A percentile compares a stretch with the other conserved stretches of the same genome.
Evolutionary conservation across 768 basidiomycete species (phyloP).

Genomic region (Naematelia encephala): DNA sequence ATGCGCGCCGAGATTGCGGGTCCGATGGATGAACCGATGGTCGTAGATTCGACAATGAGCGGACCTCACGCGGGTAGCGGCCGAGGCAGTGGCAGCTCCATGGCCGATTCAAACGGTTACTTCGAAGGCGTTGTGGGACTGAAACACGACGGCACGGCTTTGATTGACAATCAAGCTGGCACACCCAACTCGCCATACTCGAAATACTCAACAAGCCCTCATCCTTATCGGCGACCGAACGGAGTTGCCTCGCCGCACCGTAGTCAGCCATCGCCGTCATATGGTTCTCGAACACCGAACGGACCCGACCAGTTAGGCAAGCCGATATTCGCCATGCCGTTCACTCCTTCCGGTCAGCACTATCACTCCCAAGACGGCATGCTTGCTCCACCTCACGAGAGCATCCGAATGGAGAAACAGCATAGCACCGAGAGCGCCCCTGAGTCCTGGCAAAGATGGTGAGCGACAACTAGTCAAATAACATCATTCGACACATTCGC

Average conservation of each 20-base stretch:
- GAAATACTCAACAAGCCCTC: slow-evolving; percentile 22
- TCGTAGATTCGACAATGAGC: slow-evolving; percentile 19
- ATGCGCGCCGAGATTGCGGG: slow-evolving; percentile 7
- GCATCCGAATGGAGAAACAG: slow-evolving; percentile 31
- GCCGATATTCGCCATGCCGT: slow-evolving; percentile 40
- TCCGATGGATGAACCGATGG: slow-evolving; percentile 26
- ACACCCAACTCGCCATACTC: slow-evolving; percentile 8
- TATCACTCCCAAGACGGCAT: slow-evolving; percentile 16
- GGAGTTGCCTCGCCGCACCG: slow-evolving; percentile 11
- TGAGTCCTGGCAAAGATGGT: slow-evolving; percentile 39
- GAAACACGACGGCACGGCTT: slow-evolving; percentile 33
- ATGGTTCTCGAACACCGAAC: slow-evolving; percentile 12
- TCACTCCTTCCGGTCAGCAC: slow-evolving; percentile 12
- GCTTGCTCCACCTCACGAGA: slow-evolving; percentile 19
- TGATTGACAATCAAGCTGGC: slow-evolving; percentile 14
- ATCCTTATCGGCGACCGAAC: slow-evolving; percentile 26
- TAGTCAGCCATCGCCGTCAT: not conserved
- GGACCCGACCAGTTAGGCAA: slow-evolving; percentile 25
- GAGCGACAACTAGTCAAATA: slow-evolving; percentile 7
- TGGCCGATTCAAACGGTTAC: slow-evolving; percentile 23
- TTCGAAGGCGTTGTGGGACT: slow-evolving; percentile 42
- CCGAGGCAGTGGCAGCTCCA: slow-evolving; percentile 15
- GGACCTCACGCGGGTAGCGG: slow-evolving; percentile 1
- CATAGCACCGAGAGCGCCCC: slow-evolving; percentile 14
- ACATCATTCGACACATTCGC: not conserved